Evolutionary conservation across 1,139 yeast genomes (phyloP).

Genomic region (Saccharomyces hybrid): DNA sequence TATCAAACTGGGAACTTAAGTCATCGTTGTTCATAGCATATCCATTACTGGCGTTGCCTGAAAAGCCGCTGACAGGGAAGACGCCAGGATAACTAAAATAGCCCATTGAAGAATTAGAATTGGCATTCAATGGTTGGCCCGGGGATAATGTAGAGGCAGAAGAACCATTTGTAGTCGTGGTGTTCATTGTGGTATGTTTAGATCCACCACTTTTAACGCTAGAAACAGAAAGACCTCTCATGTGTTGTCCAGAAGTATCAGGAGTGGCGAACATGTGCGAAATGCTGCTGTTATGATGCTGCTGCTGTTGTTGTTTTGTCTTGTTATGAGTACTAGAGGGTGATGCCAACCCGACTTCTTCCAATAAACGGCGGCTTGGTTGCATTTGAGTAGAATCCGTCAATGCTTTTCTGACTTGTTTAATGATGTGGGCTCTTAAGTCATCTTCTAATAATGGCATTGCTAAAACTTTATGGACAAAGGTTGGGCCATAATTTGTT

Average conservation of each 20-base stretch:
- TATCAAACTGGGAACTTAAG: slow-evolving; percentile 26
- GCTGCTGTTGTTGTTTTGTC: slow-evolving; percentile 4
- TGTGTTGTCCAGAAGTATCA: slow-evolving; percentile 21
- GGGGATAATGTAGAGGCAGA: slow-evolving; percentile 2
- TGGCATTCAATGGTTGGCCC: slow-evolving; percentile 3
- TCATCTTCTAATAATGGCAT: slow-evolving; percentile 52
- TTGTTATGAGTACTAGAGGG: slow-evolving; percentile 3
- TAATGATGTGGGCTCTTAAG: slow-evolving; percentile 50
- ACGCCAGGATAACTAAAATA: slow-evolving; percentile 30
- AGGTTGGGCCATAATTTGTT: slow-evolving; percentile 72
- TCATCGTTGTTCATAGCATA: slow-evolving; percentile 22
- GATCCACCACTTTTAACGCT: slow-evolving; percentile 29
- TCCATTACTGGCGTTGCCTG: slow-evolving; percentile 10
- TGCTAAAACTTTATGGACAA: slow-evolving; percentile 69
- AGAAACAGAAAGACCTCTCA: slow-evolving; percentile 29
- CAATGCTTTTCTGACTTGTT: slow-evolving; percentile 55
- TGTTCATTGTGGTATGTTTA: slow-evolving; percentile 11
- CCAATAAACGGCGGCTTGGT: slow-evolving; percentile 80
- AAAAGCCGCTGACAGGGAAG: slow-evolving; percentile 19
- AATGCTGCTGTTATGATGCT: slow-evolving; percentile 25
- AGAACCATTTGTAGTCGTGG: slow-evolving; percentile 1
- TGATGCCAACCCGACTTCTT: slow-evolving; percentile 70
- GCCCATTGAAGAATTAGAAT: slow-evolving; percentile 7
- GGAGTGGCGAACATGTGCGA: slow-evolving; percentile 21
- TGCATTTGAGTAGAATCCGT: slow-evolving; percentile 55